Evolutionary conservation across 768 basidiomycete species (phyloP), one percentile per base, ranked within the genome.

Genomic region (Nevesoporus exiguus): DNA sequence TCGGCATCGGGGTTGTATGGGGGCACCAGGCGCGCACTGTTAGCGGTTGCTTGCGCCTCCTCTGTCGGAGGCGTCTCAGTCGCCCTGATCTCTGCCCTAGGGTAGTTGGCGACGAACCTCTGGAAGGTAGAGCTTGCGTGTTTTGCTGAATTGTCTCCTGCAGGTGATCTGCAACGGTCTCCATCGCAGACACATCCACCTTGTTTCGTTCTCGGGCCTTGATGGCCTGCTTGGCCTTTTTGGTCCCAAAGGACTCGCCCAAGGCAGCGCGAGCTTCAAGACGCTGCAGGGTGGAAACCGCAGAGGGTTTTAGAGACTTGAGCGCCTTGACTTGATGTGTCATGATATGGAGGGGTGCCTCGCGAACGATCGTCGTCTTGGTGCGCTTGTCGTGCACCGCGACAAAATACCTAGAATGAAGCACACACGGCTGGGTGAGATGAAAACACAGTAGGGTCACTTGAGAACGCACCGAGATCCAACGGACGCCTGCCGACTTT

Each of bases 161-260:
- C 56, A 99, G 75, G 70, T 90, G 85, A 52, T 80, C 81, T 60
- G 85, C 85, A 33, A 92, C 91, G 9, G 83, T 82, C 67, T 90
- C 81, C 89, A 97, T 95, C 3, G 93, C 92, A 54, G 78, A 76
- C 19, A 90, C 83, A 73, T 97, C 93, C 34, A 99, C 85, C 68
- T 85, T 85, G 73, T 95, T 96, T 59, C 96, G 81, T 71, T 95
- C 93, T 49, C 80, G 81, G 5, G 93, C 88, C 49, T 82, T 82
- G 65, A 98, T 94, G 27, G 83, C 85, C 10, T 83, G 82, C 69
- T 92, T 88, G 42, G 93, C 92, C 68, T 97, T 98, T 74, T 93
- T 91, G 24, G 94, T 96, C 21, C 96, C 96, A 59, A 99, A 99
- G 1, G 89, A 83, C 68, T 93, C 87, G 30, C 96, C 94, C 2